Percentiles rank a stretch among this genome's conserved stretches.
These are phyloP conservation scores for Dryas integrifolia DNA, from an alignment of 331 rosid genomes.

Conservation along the genomic window DNA sequence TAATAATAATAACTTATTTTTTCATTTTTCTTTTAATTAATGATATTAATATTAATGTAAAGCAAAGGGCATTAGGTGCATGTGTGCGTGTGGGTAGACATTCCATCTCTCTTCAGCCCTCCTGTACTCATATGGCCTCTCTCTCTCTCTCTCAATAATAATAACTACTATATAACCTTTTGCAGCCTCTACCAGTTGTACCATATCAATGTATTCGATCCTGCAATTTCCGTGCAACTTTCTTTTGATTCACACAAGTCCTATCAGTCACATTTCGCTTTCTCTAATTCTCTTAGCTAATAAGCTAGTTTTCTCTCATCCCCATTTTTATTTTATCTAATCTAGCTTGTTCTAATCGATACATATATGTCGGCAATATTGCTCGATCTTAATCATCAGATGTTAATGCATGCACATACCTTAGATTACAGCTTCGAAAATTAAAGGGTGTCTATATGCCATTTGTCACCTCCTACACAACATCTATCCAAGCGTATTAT, in stretches of 20 bases:
- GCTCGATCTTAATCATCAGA: constrained; percentile 39
- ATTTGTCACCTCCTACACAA: constrained; percentile 43
- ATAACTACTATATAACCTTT: constrained; percentile 6
- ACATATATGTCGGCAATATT: constrained; percentile 6
- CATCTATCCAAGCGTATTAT: too few relatives aligned
- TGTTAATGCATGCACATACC: constrained; percentile 4
- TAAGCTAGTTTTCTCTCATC: not conserved
- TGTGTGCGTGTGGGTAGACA: constrained; percentile 58
- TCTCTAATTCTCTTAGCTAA: not conserved
- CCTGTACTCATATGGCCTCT: constrained; percentile 5
- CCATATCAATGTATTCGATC: constrained; percentile 23
- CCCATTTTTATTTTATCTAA: not conserved
- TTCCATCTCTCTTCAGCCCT: constrained; percentile 34
- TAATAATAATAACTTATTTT: not conserved
- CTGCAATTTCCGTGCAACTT: constrained; percentile 31
- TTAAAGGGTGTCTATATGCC: constrained; percentile 43
- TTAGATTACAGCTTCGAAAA: constrained; percentile 6
- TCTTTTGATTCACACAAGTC: constrained; percentile 20
- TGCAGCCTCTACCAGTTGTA: constrained; percentile 8
- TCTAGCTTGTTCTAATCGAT: constrained; percentile 33
- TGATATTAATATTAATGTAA: constrained; percentile 4
- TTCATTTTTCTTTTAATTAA: not conserved
- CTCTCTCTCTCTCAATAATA: constrained; percentile 9
- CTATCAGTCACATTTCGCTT: constrained; percentile 29
- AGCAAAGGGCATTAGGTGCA: constrained; percentile 22